Evolutionary conservation across 108 stramenopile species (phyloP).

Genomic region (Skeletonema menzelii): DNA sequence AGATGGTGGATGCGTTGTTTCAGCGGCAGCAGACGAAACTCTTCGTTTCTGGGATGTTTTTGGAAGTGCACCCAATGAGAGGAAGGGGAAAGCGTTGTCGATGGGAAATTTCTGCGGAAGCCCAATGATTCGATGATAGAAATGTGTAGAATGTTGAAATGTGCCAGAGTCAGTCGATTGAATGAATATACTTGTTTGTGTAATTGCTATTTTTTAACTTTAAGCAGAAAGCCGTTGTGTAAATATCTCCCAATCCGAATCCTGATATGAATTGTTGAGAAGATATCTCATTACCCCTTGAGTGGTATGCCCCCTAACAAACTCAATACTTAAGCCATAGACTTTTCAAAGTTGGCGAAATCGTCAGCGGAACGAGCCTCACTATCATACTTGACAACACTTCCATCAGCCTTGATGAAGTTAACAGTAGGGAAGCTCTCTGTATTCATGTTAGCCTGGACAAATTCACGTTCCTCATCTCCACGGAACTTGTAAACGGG

Average conservation of each 20-base stretch:
- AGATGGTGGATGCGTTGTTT: conserved; percentile 77
- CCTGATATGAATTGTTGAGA: no score
- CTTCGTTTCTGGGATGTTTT: conserved; percentile 93
- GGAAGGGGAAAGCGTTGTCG: neutral
- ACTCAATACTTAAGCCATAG: conserved; percentile 3
- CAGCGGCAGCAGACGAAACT: conserved; percentile 91
- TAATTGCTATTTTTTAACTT: neutral
- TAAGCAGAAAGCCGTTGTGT: neutral
- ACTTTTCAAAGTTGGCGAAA: conserved; percentile 36
- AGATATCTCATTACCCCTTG: neutral
- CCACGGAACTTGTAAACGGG: conserved; percentile 89
- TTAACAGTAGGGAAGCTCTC: conserved; percentile 93
- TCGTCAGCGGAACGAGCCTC: conserved; percentile 79
- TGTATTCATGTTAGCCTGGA: conserved; percentile 82
- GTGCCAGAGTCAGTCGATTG: neutral
- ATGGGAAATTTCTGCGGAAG: conserved; percentile 7
- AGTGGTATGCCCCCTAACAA: neutral
- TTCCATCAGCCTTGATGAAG: conserved; percentile 83
- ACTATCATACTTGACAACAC: conserved; percentile 88
- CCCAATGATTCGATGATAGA: conserved; percentile 4
- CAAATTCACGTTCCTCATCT: conserved; percentile 92
- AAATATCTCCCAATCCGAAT: neutral
- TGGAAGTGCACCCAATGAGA: conserved; percentile 17
- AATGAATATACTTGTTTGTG: neutral
- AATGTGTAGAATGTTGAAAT: no score